Evolutionary conservation across 331 rosid species (phyloP), one percentile per base, ranked within the genome.

Genomic region (Rosa hybrid): DNA sequence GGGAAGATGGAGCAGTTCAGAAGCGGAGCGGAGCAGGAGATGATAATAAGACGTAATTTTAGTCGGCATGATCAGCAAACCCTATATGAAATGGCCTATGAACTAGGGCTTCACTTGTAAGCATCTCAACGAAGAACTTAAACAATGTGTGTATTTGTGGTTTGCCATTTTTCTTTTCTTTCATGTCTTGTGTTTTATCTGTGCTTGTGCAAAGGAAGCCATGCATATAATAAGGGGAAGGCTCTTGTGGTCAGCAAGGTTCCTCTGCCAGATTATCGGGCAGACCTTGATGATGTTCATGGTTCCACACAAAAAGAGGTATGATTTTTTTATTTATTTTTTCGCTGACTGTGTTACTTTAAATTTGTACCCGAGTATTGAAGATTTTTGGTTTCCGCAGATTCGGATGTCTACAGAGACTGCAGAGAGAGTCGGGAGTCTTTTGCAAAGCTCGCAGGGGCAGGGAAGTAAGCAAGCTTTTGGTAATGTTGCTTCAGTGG

Each of bases 281-380:
- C 98, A 48, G 99, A 95, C 86, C 99, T 95, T 67, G 99, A 95
- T 83, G 99, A 93, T 59, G 91, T 86, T 34, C 97, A 95, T 88
- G 99, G 99, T 69, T 92, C 96, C 82, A 87, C 98, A 38, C 98
- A 91, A 83, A 90, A 91, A 72, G 97, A 92, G 97, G 99, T 92
- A 70, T 51, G 48, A 56, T 74, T 65, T 79, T 59, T 65, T 78
- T 63, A 53, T 18, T 54, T 21, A 8, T 60, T 2, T 60, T 60
- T 18, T 54, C 0, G 23, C 62, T 1, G 16, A 0, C 23, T 3
- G 17, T 60, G 71, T n/a, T 45, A 44, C 23, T 71, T 53, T 23
- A 17, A 21, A 54, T 71, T 38, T 54, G 45, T 59, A 4, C 73
- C 30, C 12, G 4, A 51, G 27, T 72, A 27, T 67, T 54, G 70